These are phyloP conservation scores for Diaporthe australafricana DNA, from an alignment of 2,329 filamentous ascomycete species.

Conservation along the genomic window DNA sequence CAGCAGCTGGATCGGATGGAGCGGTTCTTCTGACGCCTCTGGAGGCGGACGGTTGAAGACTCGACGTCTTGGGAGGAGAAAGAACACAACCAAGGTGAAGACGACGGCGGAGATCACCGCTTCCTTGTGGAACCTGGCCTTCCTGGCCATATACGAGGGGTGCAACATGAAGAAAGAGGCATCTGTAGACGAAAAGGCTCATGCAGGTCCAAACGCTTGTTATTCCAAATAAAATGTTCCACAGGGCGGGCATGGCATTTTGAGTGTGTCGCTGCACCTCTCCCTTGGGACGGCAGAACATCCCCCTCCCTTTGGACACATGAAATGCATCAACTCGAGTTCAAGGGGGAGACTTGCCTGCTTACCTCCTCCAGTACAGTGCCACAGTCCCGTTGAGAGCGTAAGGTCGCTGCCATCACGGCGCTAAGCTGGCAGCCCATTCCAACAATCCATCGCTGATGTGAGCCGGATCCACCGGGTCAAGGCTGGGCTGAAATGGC, in stretches of 20 bases:
- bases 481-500: neutral
- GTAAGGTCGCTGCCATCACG: too few species aligned
- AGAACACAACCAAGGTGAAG: neutral
- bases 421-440: too few species aligned
- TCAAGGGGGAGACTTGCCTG: neutral
- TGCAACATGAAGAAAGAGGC: constrained; percentile 13
- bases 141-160: constrained; percentile 14
- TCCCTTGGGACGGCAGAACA: constrained; percentile 1
- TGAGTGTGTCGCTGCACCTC: neutral
- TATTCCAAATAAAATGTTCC: too few species aligned
- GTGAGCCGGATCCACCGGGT: neutral
- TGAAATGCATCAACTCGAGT: neutral
- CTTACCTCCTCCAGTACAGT: neutral
- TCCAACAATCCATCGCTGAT: neutral
- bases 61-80: neutral
- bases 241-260: neutral
- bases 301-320: neutral
- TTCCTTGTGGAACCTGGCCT: constrained; percentile 8
- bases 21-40: neutral
- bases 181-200: neutral
- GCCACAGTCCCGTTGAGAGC: too few species aligned
- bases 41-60: neutral
- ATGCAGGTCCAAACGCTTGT: neutral
- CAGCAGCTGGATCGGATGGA: constrained; percentile 53
- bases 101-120: neutral